Evolutionary conservation across 306 rosid genomes (phyloP), one percentile per base, ranked within the genome.

Genomic region (Cucurbita argyrosperma): DNA sequence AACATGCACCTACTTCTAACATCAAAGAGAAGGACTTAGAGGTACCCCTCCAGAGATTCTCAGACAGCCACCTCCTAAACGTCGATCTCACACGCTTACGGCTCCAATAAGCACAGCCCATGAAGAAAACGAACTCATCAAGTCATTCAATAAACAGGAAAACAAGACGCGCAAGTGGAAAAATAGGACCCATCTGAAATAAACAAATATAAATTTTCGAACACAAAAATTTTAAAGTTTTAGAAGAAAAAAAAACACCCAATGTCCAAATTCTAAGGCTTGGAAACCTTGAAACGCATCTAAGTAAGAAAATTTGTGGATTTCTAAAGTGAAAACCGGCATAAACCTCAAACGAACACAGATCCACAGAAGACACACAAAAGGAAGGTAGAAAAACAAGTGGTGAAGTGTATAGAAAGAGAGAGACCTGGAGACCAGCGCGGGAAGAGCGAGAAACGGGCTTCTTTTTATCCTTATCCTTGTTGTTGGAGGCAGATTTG

Each of bases 371-470:
- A 9, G 21, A 37, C 21, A 7, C 76, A 40, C 8, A 11, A 5
- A n/a, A 4, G 10, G 18, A 38, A 52, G 1, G 51, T 4, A 6
- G 11, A 18, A 54, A 52, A 2, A 16, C 7, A 54, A 72, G 47
- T 38, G 3, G 0, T 4, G 42, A 40, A 26, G 59, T 3, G 59
- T 19, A 39, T 1, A 10, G 19, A 54, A 23, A 72, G 64, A 53
- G 38, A 56, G 13, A 54, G 52, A 72, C 76, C 76, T 72, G 76
- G 52, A 72, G 76, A 72, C 76, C 76, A 4, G 76, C 76, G 49
- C 76, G 76, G 21, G 76, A 72, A 23, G 76, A 72, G 76, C 76
- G 76, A 72, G 76, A 72, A 12, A 72, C 76, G 51, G 76, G 76
- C 46, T 72, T 72, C 76, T 72, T 72, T 56, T 72, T 72, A 23